Evolutionary conservation across 1,284 basidiomycete species (phyloP).

Genomic region (Fomitiporia mediterranea): DNA sequence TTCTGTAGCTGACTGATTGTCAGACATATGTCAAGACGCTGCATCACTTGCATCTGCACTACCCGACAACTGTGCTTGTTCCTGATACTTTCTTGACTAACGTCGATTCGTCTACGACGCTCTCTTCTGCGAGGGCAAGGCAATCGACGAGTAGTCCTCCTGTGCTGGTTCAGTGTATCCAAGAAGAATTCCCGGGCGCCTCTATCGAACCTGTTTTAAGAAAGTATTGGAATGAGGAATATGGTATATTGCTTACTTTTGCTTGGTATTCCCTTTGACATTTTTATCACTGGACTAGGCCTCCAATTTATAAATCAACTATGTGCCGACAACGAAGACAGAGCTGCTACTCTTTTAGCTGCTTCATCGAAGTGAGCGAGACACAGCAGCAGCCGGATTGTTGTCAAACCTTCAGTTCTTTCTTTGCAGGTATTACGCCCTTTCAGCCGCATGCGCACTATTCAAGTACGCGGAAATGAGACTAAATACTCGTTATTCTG

Average conservation of each 20-base stretch:
- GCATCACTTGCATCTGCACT: conserved; percentile 78
- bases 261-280: not conserved
- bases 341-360: conserved; percentile 69
- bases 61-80: conserved; percentile 68
- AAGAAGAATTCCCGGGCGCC: conserved; percentile 68
- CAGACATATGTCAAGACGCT: conserved; percentile 84
- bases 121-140: conserved; percentile 46
- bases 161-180: conserved; percentile 66
- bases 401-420: no score
- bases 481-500: conserved; percentile 65
- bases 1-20: conserved; percentile 67
- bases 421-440: conserved; percentile 75
- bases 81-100: conserved; percentile 71
- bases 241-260: conserved; percentile 43
- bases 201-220: conserved; percentile 66
- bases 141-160: conserved; percentile 45
- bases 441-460: conserved; percentile 79
- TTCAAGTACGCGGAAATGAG: conserved; percentile 75
- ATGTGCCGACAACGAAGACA: conserved; percentile 71
- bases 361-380: conserved; percentile 66
- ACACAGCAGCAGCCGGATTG: no score
- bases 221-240: conserved; percentile 76
- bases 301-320: conserved; percentile 73
- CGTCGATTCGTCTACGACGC: conserved; percentile 41
- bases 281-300: conserved; percentile 39